A percentile compares a stretch with the other conserved stretches of the same genome.
These are phyloP conservation scores for Gossypium rotundifolium DNA, from an alignment of 345 rosid genomes.

Conservation along the genomic window DNA sequence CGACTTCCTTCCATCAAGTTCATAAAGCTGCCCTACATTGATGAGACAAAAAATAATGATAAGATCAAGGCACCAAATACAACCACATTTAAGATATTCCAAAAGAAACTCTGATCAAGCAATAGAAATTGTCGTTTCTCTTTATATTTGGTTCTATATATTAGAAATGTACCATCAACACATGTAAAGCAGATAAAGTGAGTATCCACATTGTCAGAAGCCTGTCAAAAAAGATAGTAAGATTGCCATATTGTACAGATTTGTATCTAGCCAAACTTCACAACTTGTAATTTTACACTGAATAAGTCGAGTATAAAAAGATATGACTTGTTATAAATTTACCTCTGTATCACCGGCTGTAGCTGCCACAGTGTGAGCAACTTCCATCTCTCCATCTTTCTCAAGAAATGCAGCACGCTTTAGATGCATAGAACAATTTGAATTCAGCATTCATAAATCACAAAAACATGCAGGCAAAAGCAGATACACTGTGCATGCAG, in stretches of 20 bases:
- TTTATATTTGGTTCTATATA: background rate
- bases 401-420: conserved; percentile 84
- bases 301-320: background rate
- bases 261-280: background rate
- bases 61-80: background rate
- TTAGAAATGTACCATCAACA: conserved; percentile 55
- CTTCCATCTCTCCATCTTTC: conserved; percentile 78
- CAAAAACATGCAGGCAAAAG: conserved; percentile 6
- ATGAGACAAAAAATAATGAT: background rate
- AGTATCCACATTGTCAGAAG: conserved; percentile 54
- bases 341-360: conserved; percentile 82
- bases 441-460: conserved; percentile 8
- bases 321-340: background rate
- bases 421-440: background rate
- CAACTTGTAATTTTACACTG: background rate
- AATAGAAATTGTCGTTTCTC: background rate
- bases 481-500: background rate
- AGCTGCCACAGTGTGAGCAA: conserved; percentile 85
- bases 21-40: conserved; percentile 67
- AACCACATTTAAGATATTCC: background rate
- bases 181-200: conserved; percentile 88
- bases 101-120: background rate
- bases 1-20: conserved; percentile 89
- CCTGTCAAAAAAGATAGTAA: conserved; percentile 35
- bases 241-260: background rate